phyloP scores from a whole-genome alignment of 306 rosid species.

The Pachyrhizus erosus region DNA sequence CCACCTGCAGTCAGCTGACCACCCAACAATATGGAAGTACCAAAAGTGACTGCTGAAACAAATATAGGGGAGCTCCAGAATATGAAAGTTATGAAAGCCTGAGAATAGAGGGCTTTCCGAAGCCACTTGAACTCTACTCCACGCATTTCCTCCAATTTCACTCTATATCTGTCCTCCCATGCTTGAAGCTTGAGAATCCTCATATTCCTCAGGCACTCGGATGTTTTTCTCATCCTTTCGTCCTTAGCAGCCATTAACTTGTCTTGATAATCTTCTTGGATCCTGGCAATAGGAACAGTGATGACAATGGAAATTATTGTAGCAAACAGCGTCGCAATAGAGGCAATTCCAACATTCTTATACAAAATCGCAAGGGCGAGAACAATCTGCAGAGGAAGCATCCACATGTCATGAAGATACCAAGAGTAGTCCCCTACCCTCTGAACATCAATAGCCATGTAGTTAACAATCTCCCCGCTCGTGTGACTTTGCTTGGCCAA shows the following conservation, averaged over 20 bases:
- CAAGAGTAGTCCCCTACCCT: slow-evolving; percentile 97
- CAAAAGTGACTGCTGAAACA: slow-evolving; percentile 95
- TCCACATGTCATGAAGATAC: slow-evolving; percentile 99
- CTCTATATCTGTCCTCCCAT: slow-evolving; percentile 91
- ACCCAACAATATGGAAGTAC: slow-evolving; percentile 85
- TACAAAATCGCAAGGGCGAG: slow-evolving; percentile 94
- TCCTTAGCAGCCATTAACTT: slow-evolving; percentile 97
- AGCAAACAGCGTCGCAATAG: slow-evolving; percentile 86
- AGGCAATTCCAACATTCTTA: slow-evolving; percentile 97
- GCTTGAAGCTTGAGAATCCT: slow-evolving; percentile 98
- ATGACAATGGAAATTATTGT: slow-evolving; percentile 87
- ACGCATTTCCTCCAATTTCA: slow-evolving; percentile 88
- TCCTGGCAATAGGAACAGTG: slow-evolving; percentile 81
- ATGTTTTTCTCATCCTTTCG: slow-evolving; percentile 98
- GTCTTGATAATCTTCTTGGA: slow-evolving; percentile 95
- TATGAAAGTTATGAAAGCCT: slow-evolving; percentile 96
- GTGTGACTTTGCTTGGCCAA: slow-evolving; percentile 93
- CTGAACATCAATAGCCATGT: slow-evolving; percentile 98
- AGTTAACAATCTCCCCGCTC: slow-evolving; percentile 96
- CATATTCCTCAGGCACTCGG: slow-evolving; percentile 95
- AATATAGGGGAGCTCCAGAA: slow-evolving; percentile 99
- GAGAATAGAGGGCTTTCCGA: slow-evolving; percentile 90
- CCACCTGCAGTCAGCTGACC: slow-evolving; percentile 87
- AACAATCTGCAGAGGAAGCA: slow-evolving; percentile 95
- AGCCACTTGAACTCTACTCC: slow-evolving; percentile 97